Evolutionary conservation across 2,329 filamentous ascomycete species (phyloP), one percentile per base, ranked within the genome.

Genomic region (Xenosphaeropsis pyriputrescens): DNA sequence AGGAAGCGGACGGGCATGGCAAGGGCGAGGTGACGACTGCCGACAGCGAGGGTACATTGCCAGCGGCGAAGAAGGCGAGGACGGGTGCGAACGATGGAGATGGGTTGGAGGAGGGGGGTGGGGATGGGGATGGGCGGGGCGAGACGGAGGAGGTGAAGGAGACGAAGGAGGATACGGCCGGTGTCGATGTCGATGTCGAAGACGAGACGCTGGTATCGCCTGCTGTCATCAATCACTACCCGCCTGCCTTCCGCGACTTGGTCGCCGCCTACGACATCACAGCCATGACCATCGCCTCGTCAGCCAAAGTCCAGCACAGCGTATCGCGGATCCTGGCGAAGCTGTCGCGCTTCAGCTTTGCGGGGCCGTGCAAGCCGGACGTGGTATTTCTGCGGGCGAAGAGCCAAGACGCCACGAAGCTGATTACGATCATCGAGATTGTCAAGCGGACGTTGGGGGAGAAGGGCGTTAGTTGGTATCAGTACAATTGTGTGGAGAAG

Each of bases 371-470:
- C 5, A 60, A 61, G 42, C 54, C 59, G 1, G 47, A 44, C 14
- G 44, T 71, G 1, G 50, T 64, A 7, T 46, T 57, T 29, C 42
- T 68, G 8, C 48, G 52, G 32, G 57, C 63, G 12, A 57, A 59
- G 37, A 52, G 56, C 3, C 45, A 47, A 12, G 52, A 49, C 3
- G 65, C 71, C 2, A 65, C 64, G 55, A 86, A 85, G 55, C 62
- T 84, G 48, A 70, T 84, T 47, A 78, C 71, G 4, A 68, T 85
- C 34, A 66, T 67, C 33, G 80, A 85, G 55, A 75, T 81, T 29
- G 67, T 65, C 39, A 79, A 79, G 54, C 60, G 68, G 30, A 60
- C 73, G 34, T 56, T 80, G 37, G 58, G 50, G 22, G 61, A 64
- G 36, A 55, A 60, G 31, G 62, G 61, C 3, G 61, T 58, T 41